Evolutionary conservation across 495 filamentous ascomycete species (phyloP).

Genomic region (Massariosphaeria phaeospora): DNA sequence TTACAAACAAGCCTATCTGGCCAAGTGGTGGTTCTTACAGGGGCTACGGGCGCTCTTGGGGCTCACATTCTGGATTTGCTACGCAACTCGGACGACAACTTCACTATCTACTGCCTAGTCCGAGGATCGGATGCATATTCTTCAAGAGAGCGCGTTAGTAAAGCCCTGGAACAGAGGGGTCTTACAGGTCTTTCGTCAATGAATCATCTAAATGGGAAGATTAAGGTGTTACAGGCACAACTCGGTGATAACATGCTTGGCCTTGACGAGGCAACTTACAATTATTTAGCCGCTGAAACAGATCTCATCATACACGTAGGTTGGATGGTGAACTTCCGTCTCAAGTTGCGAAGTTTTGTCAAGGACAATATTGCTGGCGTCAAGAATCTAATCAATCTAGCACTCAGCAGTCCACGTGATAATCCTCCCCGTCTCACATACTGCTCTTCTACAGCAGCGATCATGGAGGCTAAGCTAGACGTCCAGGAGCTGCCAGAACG

Average conservation of each 20-base stretch:
- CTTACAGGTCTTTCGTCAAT: constrained; percentile 16
- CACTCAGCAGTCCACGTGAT: constrained; percentile 31
- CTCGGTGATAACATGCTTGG: constrained; percentile 46
- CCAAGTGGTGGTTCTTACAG: constrained; percentile 47
- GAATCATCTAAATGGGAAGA: constrained; percentile 35
- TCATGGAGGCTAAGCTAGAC: constrained; percentile 12
- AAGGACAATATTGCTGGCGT: constrained; percentile 53
- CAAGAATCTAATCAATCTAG: constrained; percentile 52
- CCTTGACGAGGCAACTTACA: constrained; percentile 40
- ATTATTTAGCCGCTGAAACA: constrained; percentile 40
- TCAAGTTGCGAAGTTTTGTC: constrained; percentile 55
- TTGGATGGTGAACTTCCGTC: constrained; percentile 69
- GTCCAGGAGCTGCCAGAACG: constrained; percentile 43
- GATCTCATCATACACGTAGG: constrained; percentile 60
- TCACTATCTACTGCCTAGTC: constrained; percentile 53
- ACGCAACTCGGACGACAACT: constrained; percentile 35
- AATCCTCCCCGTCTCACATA: constrained; percentile 48
- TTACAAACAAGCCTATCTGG: too few species aligned
- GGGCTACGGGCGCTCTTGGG: constrained; percentile 59
- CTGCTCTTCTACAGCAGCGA: constrained; percentile 57
- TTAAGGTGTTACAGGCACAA: constrained; percentile 43
- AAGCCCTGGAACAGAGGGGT: constrained; percentile 42
- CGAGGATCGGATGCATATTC: constrained; percentile 47
- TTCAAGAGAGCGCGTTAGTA: constrained; percentile 48
- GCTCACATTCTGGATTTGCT: constrained; percentile 52